Evolutionary conservation across 2,329 filamentous ascomycete genomes (phyloP).

Genomic region (Fusarium illudens): DNA sequence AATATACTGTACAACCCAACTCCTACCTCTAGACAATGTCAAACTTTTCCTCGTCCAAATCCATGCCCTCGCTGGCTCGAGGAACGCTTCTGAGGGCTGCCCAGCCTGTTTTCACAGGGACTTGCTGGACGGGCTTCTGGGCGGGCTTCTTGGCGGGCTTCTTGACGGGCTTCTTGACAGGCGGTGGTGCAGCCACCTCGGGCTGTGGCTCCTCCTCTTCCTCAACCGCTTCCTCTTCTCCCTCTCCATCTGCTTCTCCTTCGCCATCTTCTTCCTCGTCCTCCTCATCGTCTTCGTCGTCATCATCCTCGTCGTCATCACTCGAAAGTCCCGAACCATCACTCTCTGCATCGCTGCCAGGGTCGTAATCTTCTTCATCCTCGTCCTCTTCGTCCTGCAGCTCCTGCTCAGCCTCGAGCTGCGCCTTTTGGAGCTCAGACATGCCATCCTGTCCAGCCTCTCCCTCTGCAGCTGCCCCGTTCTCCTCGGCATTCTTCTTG

Average conservation of each 20-base stretch:
- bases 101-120: constrained; percentile 44
- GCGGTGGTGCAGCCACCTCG: constrained; percentile 1
- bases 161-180: not conserved
- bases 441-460: constrained; percentile 50
- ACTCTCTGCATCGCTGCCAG: constrained; percentile 67
- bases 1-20: not conserved
- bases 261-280: constrained; percentile 41
- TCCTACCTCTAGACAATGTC: constrained; percentile 41
- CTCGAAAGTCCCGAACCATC: constrained; percentile 66
- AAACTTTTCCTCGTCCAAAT: constrained; percentile 46
- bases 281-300: constrained; percentile 47
- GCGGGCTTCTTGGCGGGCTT: not conserved
- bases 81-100: constrained; percentile 41
- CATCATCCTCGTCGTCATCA: constrained; percentile 56
- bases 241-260: constrained; percentile 33
- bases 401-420: constrained; percentile 60
- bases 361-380: constrained; percentile 73
- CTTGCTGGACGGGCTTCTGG: constrained; percentile 5
- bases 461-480: constrained; percentile 44
- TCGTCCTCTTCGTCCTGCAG: constrained; percentile 70
- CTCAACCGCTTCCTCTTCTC: constrained; percentile 28
- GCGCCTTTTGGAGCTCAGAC: constrained; percentile 60
- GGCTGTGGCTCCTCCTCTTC: constrained; percentile 29
- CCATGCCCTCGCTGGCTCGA: constrained; percentile 42
- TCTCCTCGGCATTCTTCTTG: constrained; percentile 55